Percentiles rank a stretch among this genome's conserved stretches.
Evolutionary conservation across 306 rosid species (phyloP).

Genomic region (Rubus parviflorus): DNA sequence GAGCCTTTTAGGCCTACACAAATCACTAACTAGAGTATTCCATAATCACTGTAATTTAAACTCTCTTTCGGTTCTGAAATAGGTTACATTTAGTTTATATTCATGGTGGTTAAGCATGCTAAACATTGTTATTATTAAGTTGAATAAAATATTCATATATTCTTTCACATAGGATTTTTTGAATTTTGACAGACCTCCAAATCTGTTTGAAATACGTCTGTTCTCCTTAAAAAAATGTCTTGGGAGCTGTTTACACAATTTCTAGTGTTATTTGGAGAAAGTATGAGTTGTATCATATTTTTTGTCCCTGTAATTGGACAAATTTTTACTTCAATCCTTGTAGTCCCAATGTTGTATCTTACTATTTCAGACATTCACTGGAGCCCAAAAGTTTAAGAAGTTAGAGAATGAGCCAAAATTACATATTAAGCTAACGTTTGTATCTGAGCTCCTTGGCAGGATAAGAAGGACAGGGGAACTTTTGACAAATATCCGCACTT

Average conservation of each 20-base stretch:
- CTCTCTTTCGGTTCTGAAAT: background rate
- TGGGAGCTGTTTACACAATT: background rate
- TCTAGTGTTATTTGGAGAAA: background rate
- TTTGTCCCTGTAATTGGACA: background rate
- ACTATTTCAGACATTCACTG: background rate
- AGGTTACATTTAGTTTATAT: background rate
- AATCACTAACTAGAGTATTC: background rate
- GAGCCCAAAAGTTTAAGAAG: background rate
- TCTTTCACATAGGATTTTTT: background rate
- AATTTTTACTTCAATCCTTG: background rate
- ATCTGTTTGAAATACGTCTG: background rate
- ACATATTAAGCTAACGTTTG: slow-evolving; percentile 6
- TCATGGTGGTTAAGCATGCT: background rate
- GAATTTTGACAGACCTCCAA: background rate
- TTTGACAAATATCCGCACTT: slow-evolving; percentile 77
- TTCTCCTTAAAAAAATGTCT: background rate
- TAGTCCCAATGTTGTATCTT: background rate
- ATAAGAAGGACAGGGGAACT: slow-evolving; percentile 90
- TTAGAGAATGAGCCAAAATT: background rate
- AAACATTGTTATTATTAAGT: background rate
- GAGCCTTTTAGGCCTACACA: background rate
- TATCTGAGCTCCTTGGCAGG: slow-evolving; percentile 39
- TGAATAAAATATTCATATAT: background rate
- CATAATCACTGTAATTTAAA: background rate
- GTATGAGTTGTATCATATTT: background rate